Evolutionary conservation across 345 rosid genomes (phyloP), one percentile per base, ranked within the genome.

Genomic region (Citrus glauca): DNA sequence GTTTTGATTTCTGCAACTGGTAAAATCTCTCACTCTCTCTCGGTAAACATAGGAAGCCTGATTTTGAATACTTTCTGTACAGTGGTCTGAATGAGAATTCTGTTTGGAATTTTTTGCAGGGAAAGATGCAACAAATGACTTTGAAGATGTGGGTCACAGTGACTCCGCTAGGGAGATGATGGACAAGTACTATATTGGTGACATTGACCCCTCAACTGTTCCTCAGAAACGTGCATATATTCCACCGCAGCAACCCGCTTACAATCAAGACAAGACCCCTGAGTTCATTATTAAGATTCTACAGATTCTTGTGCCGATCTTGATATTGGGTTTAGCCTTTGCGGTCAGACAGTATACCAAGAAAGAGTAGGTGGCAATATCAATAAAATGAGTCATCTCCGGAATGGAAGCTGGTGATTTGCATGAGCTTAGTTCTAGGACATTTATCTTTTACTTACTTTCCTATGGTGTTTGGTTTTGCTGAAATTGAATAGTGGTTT

Each of bases 91-190:
- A 45, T 35, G 57, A 60, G 64, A 40, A 35, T 17, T 38, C 56
- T 59, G 13, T 57, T 3, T 33, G 25, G 25, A 40, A 28, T 53
- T 71, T 45, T n/a, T 56, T 75, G 32, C 84, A 96, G 99, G 98
- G 73, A 91, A 92, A 84, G 98, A 96, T 84, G 99, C 95, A 17
- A 91, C 97, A 0, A 88, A 91, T 71, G 99, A 95, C 72, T 95
- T 95, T 79, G 98, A 93, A 88, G 98, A 93, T 65, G 93, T 91
- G 1, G 99, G 99, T 22, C 99, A 96, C 90, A 96, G 99, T 28
- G 99, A 96, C 65, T 69, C 89, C 0, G 99, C 99, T 1, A 85
- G 98, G 77, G 98, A 89, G 9, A 90, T 88, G 90, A 85, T 95
- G 97, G 84, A 70, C 4, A 80, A 91, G 75, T 94, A 92, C 81